phyloP scores from a whole-genome alignment of 2,329 filamentous ascomycete species.

The Claviceps quebecensis region DNA sequence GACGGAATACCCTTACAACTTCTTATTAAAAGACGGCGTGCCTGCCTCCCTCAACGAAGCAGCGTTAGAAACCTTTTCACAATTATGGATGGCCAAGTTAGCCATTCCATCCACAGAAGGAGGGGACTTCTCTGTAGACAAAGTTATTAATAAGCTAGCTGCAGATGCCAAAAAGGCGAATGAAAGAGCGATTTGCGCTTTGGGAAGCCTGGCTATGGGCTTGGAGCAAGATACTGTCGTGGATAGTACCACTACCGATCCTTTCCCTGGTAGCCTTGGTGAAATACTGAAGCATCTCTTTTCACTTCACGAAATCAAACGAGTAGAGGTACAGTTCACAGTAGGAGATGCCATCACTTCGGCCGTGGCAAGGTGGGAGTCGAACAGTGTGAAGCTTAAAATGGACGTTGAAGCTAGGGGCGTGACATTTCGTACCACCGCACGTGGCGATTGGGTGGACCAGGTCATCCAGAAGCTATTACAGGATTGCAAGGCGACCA shows the following conservation, averaged over 20 bases:
- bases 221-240: conserved; percentile 20
- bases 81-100: conserved; percentile 33
- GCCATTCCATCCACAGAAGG: conserved; percentile 19
- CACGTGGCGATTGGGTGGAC: conserved; percentile 29
- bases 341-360: conserved; percentile 79
- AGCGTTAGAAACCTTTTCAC: conserved; percentile 29
- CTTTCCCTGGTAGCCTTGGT: conserved; percentile 26
- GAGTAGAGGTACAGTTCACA: conserved; percentile 78
- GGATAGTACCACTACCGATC: neutral
- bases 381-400: conserved; percentile 59
- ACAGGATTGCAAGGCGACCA: conserved; percentile 64
- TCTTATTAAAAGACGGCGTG: conserved; percentile 18
- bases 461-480: conserved; percentile 59
- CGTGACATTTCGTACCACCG: conserved; percentile 22
- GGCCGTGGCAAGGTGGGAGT: conserved; percentile 68
- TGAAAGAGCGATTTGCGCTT: conserved; percentile 65
- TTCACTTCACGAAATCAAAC: conserved; percentile 67
- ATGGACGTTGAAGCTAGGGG: conserved; percentile 54
- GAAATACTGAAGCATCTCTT: conserved; percentile 56
- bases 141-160: conserved; percentile 48
- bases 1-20: conserved; percentile 15
- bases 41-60: conserved; percentile 27
- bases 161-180: conserved; percentile 64
- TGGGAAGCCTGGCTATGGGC: conserved; percentile 63
- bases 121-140: conserved; percentile 18